Conservation (phyloP, 805 yeast species). For the Metschnikowia baotianmanensis region DNA sequence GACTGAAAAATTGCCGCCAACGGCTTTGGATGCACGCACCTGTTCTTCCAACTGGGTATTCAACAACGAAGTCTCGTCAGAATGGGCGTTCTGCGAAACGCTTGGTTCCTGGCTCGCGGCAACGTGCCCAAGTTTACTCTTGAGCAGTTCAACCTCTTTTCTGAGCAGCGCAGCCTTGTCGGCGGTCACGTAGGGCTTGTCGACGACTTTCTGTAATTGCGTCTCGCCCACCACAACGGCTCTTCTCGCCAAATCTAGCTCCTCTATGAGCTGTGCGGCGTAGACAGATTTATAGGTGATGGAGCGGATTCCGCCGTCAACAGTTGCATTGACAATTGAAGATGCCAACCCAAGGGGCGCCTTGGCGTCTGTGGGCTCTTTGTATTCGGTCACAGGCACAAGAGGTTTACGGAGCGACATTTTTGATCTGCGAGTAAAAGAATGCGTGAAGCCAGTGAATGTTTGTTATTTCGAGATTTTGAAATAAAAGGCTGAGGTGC, state of each 20-base stretch:
- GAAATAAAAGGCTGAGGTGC: too few species aligned
- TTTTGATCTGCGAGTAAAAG: too few species aligned
- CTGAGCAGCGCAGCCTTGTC: constrained; percentile 21
- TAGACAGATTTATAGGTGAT: constrained; percentile 41
- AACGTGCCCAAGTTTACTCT: background rate
- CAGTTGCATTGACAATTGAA: constrained; percentile 40
- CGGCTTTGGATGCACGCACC: constrained; percentile 9
- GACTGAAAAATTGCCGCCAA: constrained; percentile 5
- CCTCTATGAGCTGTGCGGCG: constrained; percentile 36
- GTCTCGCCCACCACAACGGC: constrained; percentile 22
- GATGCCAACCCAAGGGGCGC: constrained; percentile 30
- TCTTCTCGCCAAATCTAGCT: constrained; percentile 31
- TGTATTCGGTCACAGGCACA: constrained; percentile 18
- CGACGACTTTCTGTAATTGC: constrained; percentile 18
- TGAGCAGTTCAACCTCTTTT: constrained; percentile 21
- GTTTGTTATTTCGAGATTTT: too few species aligned
- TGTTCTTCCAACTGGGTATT: constrained; percentile 15
- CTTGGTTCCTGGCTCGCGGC: background rate
- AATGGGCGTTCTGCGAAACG: too few species aligned
- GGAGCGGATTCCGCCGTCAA: constrained; percentile 41
- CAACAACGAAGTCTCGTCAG: constrained; percentile 10
- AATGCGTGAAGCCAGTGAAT: too few species aligned
- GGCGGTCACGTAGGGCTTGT: constrained; percentile 17
- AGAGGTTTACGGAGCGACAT: constrained; percentile 5
- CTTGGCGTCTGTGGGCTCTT: constrained; percentile 18